These are phyloP conservation scores for Conidiobolus incongruus DNA, from an alignment of 371 early-diverging fungal genomes.

Conservation along the genomic window DNA sequence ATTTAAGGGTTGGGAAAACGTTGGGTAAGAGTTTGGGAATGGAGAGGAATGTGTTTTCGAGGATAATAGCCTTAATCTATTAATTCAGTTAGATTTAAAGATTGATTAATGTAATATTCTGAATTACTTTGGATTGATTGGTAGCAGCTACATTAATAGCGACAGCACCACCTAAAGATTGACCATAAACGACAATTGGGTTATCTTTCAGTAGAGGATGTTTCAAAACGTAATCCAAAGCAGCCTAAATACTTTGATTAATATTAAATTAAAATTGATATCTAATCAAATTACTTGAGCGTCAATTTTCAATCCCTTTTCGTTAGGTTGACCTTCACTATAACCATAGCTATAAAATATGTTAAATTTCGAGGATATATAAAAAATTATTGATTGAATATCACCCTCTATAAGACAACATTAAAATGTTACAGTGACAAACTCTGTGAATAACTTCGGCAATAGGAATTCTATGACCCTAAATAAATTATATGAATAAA, in stretches of 20 bases:
- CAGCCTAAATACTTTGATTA: slow-evolving; percentile 19
- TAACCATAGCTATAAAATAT: slow-evolving; percentile 47
- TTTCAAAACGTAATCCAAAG: slow-evolving; percentile 50
- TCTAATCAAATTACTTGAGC: slow-evolving; percentile 30
- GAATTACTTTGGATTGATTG: slow-evolving; percentile 29
- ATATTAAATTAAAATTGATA: neutral
- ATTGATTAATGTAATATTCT: too few relatives aligned
- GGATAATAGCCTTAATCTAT: slow-evolving; percentile 51
- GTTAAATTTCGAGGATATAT: neutral
- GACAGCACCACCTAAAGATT: slow-evolving; percentile 95
- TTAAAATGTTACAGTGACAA: slow-evolving; percentile 60
- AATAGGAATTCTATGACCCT: slow-evolving; percentile 79
- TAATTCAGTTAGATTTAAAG: neutral
- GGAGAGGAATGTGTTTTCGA: slow-evolving; percentile 86
- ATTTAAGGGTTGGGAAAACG: slow-evolving; percentile 51
- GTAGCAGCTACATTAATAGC: slow-evolving; percentile 66
- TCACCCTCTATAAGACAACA: slow-evolving; percentile 89
- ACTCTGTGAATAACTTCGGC: slow-evolving; percentile 38
- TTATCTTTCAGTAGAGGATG: slow-evolving; percentile 48
- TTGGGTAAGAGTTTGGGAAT: slow-evolving; percentile 69
- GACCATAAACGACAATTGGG: slow-evolving; percentile 72
- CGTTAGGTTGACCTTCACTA: slow-evolving; percentile 65
- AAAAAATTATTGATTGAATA: neutral
- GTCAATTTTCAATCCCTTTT: slow-evolving; percentile 71
- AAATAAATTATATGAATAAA: slow-evolving; percentile 3